Percentiles rank a stretch among this genome's conserved stretches.
Conservation (phyloP, 805 yeast species). For the Tetrapisispora pingtungensis region DNA sequence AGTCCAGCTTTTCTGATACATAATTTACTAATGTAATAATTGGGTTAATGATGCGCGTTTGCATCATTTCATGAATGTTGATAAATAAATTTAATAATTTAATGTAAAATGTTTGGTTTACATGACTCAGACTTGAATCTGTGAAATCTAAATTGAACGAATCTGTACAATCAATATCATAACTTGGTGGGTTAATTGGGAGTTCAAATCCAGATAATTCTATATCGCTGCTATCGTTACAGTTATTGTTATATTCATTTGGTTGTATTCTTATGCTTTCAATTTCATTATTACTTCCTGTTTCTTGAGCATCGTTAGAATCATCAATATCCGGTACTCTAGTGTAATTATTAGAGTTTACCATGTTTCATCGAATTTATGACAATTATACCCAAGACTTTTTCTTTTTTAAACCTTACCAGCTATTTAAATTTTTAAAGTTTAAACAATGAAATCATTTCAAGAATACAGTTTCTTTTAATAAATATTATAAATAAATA, state of each 20-base stretch:
- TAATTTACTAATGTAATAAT: conserved; percentile 17
- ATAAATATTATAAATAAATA: no score
- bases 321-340: neutral
- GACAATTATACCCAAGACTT: no score
- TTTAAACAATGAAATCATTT: no score
- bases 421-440: no score
- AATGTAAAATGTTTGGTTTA: neutral
- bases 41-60: conserved; percentile 27
- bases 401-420: no score
- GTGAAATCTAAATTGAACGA: neutral
- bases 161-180: neutral
- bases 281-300: no score
- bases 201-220: neutral
- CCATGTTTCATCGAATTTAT: neutral
- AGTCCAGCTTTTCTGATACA: conserved; percentile 37
- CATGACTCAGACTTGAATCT: neutral
- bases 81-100: neutral
- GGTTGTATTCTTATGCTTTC: neutral
- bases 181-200: conserved; percentile 3
- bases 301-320: no score
- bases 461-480: no score
- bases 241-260: no score
- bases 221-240: neutral
- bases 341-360: neutral
- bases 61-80: neutral